Evolutionary conservation across 2,329 filamentous ascomycete genomes (phyloP).

Genomic region (Cytospora chrysosperma): DNA sequence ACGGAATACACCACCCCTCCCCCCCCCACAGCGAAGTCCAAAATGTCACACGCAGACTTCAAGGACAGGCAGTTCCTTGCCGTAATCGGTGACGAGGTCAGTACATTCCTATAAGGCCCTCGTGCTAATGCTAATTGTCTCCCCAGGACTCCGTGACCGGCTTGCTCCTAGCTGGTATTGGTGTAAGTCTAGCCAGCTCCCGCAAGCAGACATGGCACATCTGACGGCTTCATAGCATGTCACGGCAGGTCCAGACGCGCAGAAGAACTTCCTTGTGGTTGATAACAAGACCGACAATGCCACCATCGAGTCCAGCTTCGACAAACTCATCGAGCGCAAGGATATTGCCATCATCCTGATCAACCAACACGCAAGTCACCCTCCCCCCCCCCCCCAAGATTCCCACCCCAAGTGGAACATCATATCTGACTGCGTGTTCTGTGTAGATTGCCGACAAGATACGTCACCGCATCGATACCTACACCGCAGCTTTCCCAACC

Average conservation of each 20-base stretch:
- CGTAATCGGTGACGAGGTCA: slow-evolving; percentile 91
- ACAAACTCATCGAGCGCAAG: slow-evolving; percentile 86
- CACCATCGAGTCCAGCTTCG: slow-evolving; percentile 86
- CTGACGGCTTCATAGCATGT: slow-evolving; percentile 66
- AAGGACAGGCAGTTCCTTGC: slow-evolving; percentile 94
- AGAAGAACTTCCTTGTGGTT: slow-evolving; percentile 98
- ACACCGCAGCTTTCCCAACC: slow-evolving; percentile 93
- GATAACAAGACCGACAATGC: slow-evolving; percentile 88
- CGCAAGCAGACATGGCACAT: neutral
- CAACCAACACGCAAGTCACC: slow-evolving; percentile 81
- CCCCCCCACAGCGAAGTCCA: slow-evolving; percentile 24
- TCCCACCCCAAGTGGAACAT: neutral
- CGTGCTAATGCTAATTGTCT: slow-evolving; percentile 23
- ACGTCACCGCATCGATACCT: slow-evolving; percentile 84
- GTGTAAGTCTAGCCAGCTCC: slow-evolving; percentile 54
- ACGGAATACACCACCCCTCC: slow-evolving; percentile 13
- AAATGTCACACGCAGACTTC: slow-evolving; percentile 57
- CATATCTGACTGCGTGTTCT: neutral
- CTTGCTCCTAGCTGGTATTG: slow-evolving; percentile 90
- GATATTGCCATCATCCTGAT: slow-evolving; percentile 96
- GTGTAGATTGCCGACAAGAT: slow-evolving; percentile 87
- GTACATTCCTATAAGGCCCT: slow-evolving; percentile 34
- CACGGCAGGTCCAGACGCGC: slow-evolving; percentile 79
- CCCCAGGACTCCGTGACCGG: slow-evolving; percentile 90
- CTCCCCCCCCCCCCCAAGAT: too few species aligned